Evolutionary conservation across 352 stramenopile genomes (phyloP).

Genomic region (Globisporangium heterothallicum): DNA sequence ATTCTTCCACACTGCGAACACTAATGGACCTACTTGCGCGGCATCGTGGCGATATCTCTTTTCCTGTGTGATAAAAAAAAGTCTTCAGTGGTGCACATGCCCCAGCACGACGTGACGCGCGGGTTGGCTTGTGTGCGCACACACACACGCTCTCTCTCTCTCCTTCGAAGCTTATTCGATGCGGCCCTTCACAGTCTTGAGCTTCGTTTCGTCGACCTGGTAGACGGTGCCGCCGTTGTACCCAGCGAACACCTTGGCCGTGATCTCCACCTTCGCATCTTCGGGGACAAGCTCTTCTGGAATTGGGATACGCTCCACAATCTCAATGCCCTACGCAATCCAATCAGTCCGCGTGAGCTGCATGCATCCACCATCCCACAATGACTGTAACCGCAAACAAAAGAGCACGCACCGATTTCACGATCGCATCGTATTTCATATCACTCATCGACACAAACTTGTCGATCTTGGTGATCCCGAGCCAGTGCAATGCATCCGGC

Average conservation of each 20-base stretch:
- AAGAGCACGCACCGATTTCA: slow-evolving; percentile 78
- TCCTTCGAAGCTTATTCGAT: slow-evolving; percentile 7
- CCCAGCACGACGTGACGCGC: too few relatives aligned
- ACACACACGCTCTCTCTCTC: not conserved
- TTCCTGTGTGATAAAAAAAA: not conserved
- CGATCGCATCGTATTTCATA: slow-evolving; percentile 99
- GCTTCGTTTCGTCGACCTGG: slow-evolving; percentile 88
- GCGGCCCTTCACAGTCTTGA: slow-evolving; percentile 93
- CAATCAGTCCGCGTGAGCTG: not conserved
- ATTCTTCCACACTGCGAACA: too few relatives aligned
- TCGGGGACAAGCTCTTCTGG: slow-evolving; percentile 95
- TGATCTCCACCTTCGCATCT: slow-evolving; percentile 98
- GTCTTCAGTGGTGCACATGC: too few relatives aligned
- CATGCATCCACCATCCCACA: slow-evolving; percentile 9
- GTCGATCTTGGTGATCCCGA: slow-evolving; percentile 94
- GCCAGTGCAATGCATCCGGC: slow-evolving; percentile 98
- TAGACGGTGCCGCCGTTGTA: slow-evolving; percentile 90
- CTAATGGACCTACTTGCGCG: not conserved
- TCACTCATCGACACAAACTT: slow-evolving; percentile 98
- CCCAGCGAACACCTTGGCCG: slow-evolving; percentile 93
- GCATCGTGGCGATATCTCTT: not conserved
- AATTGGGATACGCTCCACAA: slow-evolving; percentile 98
- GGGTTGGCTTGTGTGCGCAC: too few relatives aligned
- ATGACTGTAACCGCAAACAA: not conserved
- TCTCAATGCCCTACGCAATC: slow-evolving; percentile 90